phyloP scores from a whole-genome alignment of 2,329 filamentous ascomycete genomes.

The Ascosphaera aggregata region DNA sequence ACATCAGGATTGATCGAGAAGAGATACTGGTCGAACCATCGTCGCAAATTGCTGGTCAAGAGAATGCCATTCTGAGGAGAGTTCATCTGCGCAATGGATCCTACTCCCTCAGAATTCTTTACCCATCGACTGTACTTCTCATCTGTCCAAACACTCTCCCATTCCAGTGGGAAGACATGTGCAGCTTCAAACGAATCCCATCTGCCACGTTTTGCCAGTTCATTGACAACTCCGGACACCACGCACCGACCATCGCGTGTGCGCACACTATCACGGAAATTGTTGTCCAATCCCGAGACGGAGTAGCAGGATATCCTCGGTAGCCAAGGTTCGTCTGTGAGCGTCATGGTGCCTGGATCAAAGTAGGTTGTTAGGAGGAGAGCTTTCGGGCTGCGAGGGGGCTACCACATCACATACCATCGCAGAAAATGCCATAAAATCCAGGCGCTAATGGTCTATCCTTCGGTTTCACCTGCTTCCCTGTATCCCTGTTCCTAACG shows the following conservation, averaged over 20 bases:
- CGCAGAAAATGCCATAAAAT: conserved; percentile 5
- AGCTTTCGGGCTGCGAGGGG: no score
- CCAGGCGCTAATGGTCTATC: conserved; percentile 3
- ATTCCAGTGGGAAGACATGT: conserved; percentile 10
- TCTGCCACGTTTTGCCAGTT: not conserved
- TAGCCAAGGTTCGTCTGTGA: conserved; percentile 6
- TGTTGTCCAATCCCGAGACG: conserved; percentile 4
- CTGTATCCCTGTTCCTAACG: conserved; percentile 4
- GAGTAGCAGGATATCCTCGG: conserved; percentile 3
- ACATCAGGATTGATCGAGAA: conserved; percentile 7
- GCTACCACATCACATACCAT: conserved; percentile 4
- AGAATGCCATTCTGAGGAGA: conserved; percentile 7
- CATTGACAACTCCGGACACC: conserved; percentile 6
- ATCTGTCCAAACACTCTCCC: conserved; percentile 7
- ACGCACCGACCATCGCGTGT: conserved; percentile 8
- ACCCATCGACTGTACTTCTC: conserved; percentile 7
- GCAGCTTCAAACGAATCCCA: conserved; percentile 7
- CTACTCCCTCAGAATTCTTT: conserved; percentile 4
- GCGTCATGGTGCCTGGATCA: conserved; percentile 5
- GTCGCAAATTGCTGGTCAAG: conserved; percentile 3
- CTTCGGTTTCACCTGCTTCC: conserved; percentile 3
- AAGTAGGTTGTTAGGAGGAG: no score
- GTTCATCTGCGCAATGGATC: conserved; percentile 4
- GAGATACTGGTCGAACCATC: conserved; percentile 5
- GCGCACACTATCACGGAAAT: conserved; percentile 7